Conservation (phyloP, 225 moss, liverwort and hornwort genomes). For the Physcomitrellopsis africana region DNA sequence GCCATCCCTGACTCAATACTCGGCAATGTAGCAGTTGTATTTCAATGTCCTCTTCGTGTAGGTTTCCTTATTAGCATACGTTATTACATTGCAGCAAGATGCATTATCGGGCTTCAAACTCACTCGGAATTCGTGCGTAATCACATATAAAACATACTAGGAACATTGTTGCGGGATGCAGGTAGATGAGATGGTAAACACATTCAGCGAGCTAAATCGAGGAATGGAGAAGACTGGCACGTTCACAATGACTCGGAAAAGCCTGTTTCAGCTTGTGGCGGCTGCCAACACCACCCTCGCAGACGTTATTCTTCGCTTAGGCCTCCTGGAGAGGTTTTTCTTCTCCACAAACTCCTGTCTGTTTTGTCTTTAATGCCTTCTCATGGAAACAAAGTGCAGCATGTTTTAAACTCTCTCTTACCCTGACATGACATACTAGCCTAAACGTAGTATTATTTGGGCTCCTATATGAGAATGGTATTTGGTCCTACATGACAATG, state of each 20-base stretch:
- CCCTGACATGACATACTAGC: no score
- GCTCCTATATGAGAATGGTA: no score
- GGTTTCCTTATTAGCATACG: background rate
- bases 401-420: no score
- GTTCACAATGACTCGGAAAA: constrained; percentile 96
- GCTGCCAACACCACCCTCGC: constrained; percentile 93
- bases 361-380: background rate
- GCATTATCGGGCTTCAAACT: background rate
- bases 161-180: constrained; percentile 28
- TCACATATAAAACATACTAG: background rate
- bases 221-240: constrained; percentile 98
- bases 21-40: constrained; percentile 4
- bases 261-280: constrained; percentile 89
- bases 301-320: constrained; percentile 88
- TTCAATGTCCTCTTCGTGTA: background rate
- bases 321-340: constrained; percentile 79
- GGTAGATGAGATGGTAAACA: constrained; percentile 99
- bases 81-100: background rate
- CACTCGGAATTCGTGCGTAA: background rate
- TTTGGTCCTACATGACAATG: no score
- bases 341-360: background rate
- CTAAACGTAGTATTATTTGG: no score
- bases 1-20: constrained; percentile 4
- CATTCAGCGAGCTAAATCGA: constrained; percentile 88
- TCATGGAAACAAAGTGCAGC: background rate